Evolutionary conservation across 1,139 yeast genomes (phyloP).

Genomic region (Candida neerlandica): DNA sequence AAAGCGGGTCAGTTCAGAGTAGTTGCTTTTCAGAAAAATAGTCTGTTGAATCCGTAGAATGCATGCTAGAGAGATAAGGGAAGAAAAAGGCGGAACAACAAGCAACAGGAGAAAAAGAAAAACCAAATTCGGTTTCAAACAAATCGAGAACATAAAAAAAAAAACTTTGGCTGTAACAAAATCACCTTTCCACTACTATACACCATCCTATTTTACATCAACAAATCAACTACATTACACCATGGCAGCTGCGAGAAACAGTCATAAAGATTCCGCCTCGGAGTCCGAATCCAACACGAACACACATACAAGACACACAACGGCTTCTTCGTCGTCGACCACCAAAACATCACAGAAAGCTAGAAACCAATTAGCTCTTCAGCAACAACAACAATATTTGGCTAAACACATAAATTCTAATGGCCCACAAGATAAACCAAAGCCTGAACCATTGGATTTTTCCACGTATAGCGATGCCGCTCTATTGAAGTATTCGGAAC

Average conservation of each 20-base stretch:
- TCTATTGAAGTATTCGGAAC: conserved; percentile 58
- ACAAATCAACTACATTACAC: background rate
- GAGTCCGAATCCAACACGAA: conserved; percentile 38
- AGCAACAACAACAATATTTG: conserved; percentile 61
- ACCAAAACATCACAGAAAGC: conserved; percentile 53
- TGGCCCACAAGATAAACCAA: conserved; percentile 58
- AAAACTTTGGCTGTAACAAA: no score
- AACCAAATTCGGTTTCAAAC: no score
- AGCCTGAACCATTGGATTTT: conserved; percentile 61
- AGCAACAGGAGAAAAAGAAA: background rate
- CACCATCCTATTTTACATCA: background rate
- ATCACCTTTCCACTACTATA: background rate
- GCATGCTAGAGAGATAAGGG: background rate
- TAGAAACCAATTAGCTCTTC: conserved; percentile 55
- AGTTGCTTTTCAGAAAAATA: no score
- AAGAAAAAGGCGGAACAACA: background rate
- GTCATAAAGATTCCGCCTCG: conserved; percentile 41
- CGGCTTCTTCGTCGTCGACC: conserved; percentile 15
- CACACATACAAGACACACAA: conserved; percentile 9
- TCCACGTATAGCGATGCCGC: conserved; percentile 53
- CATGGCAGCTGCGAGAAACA: conserved; percentile 8
- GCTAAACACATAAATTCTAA: conserved; percentile 64
- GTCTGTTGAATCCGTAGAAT: background rate
- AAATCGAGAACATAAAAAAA: no score
- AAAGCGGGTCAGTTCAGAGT: no score